Percentiles rank a stretch among this genome's conserved stretches.
phyloP scores from a whole-genome alignment of 148 eudicot genomes.

The Pouteria glomerata region DNA sequence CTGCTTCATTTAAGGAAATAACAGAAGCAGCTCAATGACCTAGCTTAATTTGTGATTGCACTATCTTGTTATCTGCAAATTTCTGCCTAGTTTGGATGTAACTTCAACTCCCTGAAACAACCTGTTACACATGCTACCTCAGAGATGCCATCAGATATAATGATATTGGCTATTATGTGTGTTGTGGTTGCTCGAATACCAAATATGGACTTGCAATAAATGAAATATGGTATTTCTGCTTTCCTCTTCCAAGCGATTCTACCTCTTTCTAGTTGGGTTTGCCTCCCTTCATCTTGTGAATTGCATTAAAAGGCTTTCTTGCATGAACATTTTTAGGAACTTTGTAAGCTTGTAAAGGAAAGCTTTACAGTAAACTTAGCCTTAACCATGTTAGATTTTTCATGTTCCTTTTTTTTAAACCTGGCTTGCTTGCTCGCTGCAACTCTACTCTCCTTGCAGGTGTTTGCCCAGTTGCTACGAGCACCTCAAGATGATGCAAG shows the following conservation, averaged over 20 bases:
- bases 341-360: not conserved
- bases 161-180: not conserved
- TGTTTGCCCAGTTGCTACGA: constrained; percentile 76
- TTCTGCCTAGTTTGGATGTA: not conserved
- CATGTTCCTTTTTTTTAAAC: not conserved
- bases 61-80: not conserved
- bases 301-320: not conserved
- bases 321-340: not conserved
- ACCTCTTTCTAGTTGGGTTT: not conserved
- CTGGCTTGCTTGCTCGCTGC: constrained; percentile 5
- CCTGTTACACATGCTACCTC: not conserved
- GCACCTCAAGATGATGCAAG: constrained; percentile 79
- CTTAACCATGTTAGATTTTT: not conserved
- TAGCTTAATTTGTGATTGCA: no score
- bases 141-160: not conserved
- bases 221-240: not conserved
- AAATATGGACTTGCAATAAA: not conserved
- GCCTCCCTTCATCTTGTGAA: not conserved
- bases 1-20: no score
- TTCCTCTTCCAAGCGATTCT: not conserved
- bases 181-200: not conserved
- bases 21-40: no score
- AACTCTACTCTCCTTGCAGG: constrained; percentile 35
- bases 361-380: not conserved
- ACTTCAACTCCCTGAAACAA: no score